These are phyloP conservation scores for Eremothecium gossypii DNA, from an alignment of 1,139 yeast genomes.

Conservation along the genomic window DNA sequence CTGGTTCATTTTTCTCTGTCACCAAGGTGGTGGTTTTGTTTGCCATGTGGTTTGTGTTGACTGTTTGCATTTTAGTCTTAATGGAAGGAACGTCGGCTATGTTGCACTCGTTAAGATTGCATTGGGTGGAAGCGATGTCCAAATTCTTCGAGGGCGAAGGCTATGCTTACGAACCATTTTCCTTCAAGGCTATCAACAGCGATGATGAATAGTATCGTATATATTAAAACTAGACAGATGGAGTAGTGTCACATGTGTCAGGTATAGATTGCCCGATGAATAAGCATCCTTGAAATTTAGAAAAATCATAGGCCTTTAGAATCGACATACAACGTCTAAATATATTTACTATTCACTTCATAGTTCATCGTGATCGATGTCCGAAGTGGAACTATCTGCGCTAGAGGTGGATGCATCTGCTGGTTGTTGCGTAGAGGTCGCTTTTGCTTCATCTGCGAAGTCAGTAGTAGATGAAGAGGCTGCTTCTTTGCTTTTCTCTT, in stretches of 20 bases:
- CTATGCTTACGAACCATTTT: constrained; percentile 58
- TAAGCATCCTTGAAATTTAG: no score
- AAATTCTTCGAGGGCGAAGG: constrained; percentile 83
- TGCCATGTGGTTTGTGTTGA: constrained; percentile 71
- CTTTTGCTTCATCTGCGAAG: background rate
- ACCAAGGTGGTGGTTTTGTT: constrained; percentile 38
- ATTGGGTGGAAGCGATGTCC: constrained; percentile 85
- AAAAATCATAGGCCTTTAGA: no score
- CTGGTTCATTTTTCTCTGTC: constrained; percentile 30
- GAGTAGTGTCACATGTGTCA: no score
- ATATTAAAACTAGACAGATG: background rate
- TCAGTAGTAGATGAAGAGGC: background rate
- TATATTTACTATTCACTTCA: background rate
- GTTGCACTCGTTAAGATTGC: constrained; percentile 76
- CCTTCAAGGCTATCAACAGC: constrained; percentile 32
- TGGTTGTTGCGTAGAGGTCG: no score
- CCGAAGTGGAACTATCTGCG: background rate
- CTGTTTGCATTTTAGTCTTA: constrained; percentile 62
- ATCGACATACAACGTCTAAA: no score
- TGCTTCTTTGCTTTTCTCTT: constrained; percentile 11
- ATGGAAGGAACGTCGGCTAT: constrained; percentile 88
- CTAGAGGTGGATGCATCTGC: no score
- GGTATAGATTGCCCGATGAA: no score
- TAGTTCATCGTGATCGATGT: constrained; percentile 10
- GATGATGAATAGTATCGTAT: background rate